Conservation (phyloP, 208 protist genomes). For the Acanthamoeba culbertsoni region DNA sequence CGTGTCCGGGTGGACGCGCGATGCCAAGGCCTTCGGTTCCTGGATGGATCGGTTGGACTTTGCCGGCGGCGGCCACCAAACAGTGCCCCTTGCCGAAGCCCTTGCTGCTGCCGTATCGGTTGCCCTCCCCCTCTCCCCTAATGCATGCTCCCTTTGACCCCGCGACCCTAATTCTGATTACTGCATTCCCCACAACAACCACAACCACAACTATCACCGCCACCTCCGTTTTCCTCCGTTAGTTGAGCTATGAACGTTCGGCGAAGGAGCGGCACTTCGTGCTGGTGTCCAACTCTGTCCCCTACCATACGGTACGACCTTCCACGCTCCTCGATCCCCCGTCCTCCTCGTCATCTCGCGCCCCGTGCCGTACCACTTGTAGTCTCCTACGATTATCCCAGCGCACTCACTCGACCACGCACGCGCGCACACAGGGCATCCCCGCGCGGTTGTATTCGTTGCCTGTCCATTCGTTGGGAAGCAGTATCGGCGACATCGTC, state of each 20-base stretch:
- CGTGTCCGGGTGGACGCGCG: not conserved
- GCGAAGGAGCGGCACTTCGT: not conserved
- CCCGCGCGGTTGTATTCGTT: not conserved
- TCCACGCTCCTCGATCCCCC: too few relatives aligned
- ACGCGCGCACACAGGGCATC: not conserved
- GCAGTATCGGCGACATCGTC: not conserved
- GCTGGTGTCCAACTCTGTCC: not conserved
- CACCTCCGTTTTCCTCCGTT: not conserved
- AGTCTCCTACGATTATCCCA: too few relatives aligned
- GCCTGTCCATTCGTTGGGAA: not conserved
- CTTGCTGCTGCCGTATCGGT: not conserved
- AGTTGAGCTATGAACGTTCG: not conserved
- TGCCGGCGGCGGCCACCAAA: not conserved
- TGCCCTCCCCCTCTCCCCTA: not conserved
- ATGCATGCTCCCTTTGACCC: not conserved
- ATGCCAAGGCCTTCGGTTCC: not conserved
- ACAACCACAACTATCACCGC: too few relatives aligned
- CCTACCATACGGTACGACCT: not conserved
- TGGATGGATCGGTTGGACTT: conserved; percentile 13
- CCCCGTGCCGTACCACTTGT: too few relatives aligned
- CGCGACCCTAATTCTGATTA: not conserved
- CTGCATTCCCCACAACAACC: too few relatives aligned
- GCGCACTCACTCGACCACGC: too few relatives aligned
- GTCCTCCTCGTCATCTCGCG: not conserved
- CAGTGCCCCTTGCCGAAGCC: not conserved